These are phyloP conservation scores for Neurospora pannonica DNA, from an alignment of 495 filamentous ascomycete species.

Conservation along the genomic window DNA sequence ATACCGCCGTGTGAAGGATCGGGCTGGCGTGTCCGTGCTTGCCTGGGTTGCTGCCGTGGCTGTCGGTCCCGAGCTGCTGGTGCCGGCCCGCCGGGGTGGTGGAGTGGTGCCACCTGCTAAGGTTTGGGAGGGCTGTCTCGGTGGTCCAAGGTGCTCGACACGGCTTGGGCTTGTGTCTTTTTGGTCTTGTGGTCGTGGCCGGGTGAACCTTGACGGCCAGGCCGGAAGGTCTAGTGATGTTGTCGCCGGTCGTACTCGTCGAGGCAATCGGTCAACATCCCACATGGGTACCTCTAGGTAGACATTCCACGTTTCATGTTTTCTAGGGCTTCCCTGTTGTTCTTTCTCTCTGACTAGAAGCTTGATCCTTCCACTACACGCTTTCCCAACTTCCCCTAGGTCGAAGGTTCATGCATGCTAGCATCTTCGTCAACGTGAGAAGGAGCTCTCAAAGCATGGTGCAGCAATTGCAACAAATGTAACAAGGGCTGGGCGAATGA, in stretches of 20 bases:
- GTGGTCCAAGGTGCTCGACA: neutral
- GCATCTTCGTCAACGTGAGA: too few species aligned
- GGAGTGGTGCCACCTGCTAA: neutral
- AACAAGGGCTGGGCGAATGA: too few species aligned
- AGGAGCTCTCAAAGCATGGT: too few species aligned
- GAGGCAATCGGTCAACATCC: too few species aligned
- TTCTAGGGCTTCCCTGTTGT: too few species aligned
- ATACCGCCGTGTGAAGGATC: neutral
- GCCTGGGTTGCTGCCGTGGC: neutral
- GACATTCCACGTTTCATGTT: too few species aligned
- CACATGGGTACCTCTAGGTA: too few species aligned
- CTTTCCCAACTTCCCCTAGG: too few species aligned
- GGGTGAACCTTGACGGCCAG: neutral
- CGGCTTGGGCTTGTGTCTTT: rapidly evolving
- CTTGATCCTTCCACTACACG: too few species aligned
- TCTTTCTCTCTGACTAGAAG: too few species aligned
- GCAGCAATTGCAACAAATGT: too few species aligned
- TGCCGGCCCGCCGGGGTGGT: neutral
- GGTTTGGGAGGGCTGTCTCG: neutral
- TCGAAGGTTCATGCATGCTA: too few species aligned
- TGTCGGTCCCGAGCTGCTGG: neutral
- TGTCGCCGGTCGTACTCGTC: neutral
- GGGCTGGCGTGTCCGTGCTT: neutral
- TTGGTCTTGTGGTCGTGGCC: neutral
- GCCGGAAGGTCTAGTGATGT: neutral